phyloP scores from a whole-genome alignment of 108 stramenopile species.

The Poteriospumella lacustris region DNA sequence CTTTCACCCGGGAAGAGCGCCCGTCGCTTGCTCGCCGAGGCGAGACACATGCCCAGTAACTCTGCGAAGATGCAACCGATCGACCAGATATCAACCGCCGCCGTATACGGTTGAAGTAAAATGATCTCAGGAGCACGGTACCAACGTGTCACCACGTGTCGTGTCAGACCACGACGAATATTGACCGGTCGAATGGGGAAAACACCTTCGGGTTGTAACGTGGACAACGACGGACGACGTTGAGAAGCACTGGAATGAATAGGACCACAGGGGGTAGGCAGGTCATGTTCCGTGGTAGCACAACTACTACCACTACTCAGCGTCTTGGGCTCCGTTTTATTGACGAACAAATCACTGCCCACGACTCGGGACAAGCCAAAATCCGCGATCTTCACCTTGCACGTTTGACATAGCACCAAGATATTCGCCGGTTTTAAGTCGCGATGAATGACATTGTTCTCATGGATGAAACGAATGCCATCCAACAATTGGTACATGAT shows the following conservation, averaged over 20 bases:
- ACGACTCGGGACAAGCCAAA: conserved; percentile 55
- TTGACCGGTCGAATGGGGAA: conserved; percentile 41
- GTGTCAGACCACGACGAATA: conserved; percentile 29
- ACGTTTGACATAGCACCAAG: conserved; percentile 75
- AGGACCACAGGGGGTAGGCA: not conserved
- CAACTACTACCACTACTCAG: conserved; percentile 28
- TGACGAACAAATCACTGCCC: not conserved
- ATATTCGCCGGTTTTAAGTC: conserved; percentile 79
- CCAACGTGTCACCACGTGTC: conserved; percentile 98
- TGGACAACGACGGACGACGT: too few relatives aligned
- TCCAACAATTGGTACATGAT: conserved; percentile 60
- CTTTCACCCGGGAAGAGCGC: conserved; percentile 60
- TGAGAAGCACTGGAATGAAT: conserved; percentile 48
- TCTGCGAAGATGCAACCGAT: conserved; percentile 28
- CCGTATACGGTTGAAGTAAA: conserved; percentile 28
- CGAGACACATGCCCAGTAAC: not conserved
- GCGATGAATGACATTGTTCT: conserved; percentile 48
- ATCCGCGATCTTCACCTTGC: conserved; percentile 61
- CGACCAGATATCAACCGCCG: conserved; percentile 23
- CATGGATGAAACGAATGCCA: conserved; percentile 57
- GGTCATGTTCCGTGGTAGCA: conserved; percentile 15
- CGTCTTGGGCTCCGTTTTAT: too few relatives aligned
- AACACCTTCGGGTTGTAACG: not conserved
- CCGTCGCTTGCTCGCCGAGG: conserved; percentile 4
- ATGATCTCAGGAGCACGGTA: conserved; percentile 94